Base-by-base conservation (phyloP, 2,329 filamentous ascomycete species). In the Leptographium wingfieldii region DNA sequence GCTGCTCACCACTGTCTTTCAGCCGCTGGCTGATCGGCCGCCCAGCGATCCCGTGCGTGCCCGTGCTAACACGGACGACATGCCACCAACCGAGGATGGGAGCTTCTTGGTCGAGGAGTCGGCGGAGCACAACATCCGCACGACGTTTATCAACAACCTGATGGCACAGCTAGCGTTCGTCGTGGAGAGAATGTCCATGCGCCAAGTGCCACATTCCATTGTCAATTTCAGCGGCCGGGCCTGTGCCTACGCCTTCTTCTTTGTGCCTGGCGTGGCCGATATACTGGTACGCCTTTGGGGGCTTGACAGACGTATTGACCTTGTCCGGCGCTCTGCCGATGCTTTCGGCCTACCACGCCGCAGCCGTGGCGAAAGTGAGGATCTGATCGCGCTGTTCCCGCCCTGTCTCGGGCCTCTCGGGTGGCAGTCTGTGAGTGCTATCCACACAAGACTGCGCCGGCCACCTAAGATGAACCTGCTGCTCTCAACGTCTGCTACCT, bases 191-290 rank as follows among this genome's bases (percentile, higher is more conserved):
- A 87, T 96, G 84, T 91, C 89, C 19, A 76, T 89, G 67, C 83
- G 89, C 56, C 87, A 90, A 61, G 77, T 76, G 4, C 80, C 81
- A 1, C 67, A 77, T 25, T 87, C 83, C 66, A 71, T 91, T 61
- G 88, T 96, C 61, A 87, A 87, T 35, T 96, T 96, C 69, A 90
- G 89, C 59, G 92, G 90, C 62, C 95, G 94, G 72, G 89, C 90
- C 4, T 92, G 88, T 68, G 91, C 92, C 2, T 96, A 95, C 71
- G 91, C 90, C 35, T 96, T 95, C 72, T 94, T 92, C 73, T 96
- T 95, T 68, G 92, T 89, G 33, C 90, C 90, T 0, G 90, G 90
- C 5, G 82, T 95, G 59, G 87, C 90, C 9, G 90, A 95, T 68
- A 82, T 95, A 57, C 77, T 96, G 56, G 82, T 92, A 31, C 83